These are phyloP conservation scores for Pythium periplocum DNA, from an alignment of 352 stramenopile genomes.

Conservation along the genomic window DNA sequence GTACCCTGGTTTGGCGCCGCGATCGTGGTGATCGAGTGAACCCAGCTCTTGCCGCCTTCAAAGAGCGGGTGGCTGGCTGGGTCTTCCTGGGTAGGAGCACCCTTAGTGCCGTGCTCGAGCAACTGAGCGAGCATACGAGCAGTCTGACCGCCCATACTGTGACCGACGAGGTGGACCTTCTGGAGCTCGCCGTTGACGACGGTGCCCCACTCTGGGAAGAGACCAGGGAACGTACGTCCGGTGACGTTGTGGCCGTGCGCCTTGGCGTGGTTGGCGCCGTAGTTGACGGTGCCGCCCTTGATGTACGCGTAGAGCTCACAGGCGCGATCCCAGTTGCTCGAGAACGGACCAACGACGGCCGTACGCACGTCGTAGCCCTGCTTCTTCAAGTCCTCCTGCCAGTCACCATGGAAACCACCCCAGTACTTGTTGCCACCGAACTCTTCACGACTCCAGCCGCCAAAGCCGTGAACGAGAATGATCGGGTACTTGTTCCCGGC, in stretches of 20 bases:
- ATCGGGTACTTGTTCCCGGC: slow-evolving; percentile 25
- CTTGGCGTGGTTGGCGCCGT: slow-evolving; percentile 28
- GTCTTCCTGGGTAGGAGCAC: slow-evolving; percentile 20
- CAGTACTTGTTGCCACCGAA: slow-evolving; percentile 27
- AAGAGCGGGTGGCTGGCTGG: slow-evolving; percentile 18
- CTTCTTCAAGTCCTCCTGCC: slow-evolving; percentile 18
- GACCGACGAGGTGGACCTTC: slow-evolving; percentile 35
- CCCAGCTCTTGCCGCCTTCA: slow-evolving; percentile 26
- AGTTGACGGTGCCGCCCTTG: slow-evolving; percentile 36
- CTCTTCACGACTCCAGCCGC: slow-evolving; percentile 29
- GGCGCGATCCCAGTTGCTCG: slow-evolving; percentile 41
- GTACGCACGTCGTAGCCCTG: slow-evolving; percentile 27
- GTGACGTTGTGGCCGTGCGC: slow-evolving; percentile 22
- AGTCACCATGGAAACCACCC: slow-evolving; percentile 28
- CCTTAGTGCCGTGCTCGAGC: slow-evolving; percentile 25
- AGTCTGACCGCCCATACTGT: slow-evolving; percentile 41
- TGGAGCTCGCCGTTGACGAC: slow-evolving; percentile 28
- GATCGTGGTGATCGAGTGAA: slow-evolving; percentile 33
- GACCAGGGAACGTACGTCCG: slow-evolving; percentile 22
- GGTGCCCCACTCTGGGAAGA: slow-evolving; percentile 36
- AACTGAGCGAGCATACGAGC: slow-evolving; percentile 36
- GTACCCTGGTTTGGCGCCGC: slow-evolving; percentile 23
- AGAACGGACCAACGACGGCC: slow-evolving; percentile 25
- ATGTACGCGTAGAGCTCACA: slow-evolving; percentile 48
- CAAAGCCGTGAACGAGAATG: slow-evolving; percentile 33